Evolutionary conservation across 1,284 basidiomycete species (phyloP), one percentile per base, ranked within the genome.

Genomic region (Moesziomyces sp.): DNA sequence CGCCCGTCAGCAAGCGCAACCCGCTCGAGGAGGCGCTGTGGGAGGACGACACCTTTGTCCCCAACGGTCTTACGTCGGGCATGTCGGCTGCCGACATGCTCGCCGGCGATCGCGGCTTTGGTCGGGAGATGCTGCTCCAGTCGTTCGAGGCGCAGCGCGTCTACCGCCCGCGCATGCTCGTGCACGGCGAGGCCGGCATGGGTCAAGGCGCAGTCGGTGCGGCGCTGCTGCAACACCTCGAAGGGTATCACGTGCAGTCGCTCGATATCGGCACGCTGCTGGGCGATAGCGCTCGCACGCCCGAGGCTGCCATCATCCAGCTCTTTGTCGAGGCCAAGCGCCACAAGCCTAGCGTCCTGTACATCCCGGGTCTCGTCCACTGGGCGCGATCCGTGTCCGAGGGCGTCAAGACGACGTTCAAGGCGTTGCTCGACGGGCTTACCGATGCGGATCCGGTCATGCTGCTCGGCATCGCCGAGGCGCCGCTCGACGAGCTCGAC

Each of bases 301-400:
- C 91, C 3, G 97, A 99, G 85, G 92, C 96, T 1, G 91, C 92
- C 3, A 91, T 97, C 58, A 93, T 98, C 2, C 96, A 98, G 78
- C 88, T 97, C n/a, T 98, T 99, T 79, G 89, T 95, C 19, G 97
- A 99, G 84, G 97, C 97, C 0, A 98, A 97, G 84, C 90, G 97
- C 30, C 93, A 97, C 83, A 95, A 97, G 79, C 97, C 97, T 0
- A 95, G 94, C 0, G 91, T 99, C 45, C 88, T 99, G 51, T 99
- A 94, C 85, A 93, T 99, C 48, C 97, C 96, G 0, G 92, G 93
- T 0, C 87, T 99, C 1, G 84, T 90, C 0, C 89, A 91, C 8
- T 99, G 96, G 95, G 91, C 92, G 55, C 86, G 90, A 1, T 90
- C 93, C 1, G 88, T 99, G 10, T 89, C 91, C 0, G 95, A 98